A percentile compares a stretch with the other conserved stretches of the same genome.
These are phyloP conservation scores for Keqinozyma sinolaborantium DNA, from an alignment of 1,139 yeast genomes.

Conservation along the genomic window DNA sequence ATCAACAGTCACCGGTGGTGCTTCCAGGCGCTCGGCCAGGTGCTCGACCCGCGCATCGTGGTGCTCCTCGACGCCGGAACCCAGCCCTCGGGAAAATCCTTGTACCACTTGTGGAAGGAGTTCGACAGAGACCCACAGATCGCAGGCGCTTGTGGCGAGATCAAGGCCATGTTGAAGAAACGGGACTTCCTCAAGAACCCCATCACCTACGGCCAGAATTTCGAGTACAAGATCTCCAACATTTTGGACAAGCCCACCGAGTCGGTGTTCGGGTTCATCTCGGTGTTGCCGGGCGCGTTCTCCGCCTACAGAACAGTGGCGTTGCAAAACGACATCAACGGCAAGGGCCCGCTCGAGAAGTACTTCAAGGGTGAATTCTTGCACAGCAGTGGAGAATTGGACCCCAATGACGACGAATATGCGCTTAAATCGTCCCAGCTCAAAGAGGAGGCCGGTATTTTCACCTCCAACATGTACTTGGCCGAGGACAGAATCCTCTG, in stretches of 20 bases:
- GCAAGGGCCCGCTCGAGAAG: conserved; percentile 45
- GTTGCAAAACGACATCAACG: conserved; percentile 39
- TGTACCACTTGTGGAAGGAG: conserved; percentile 48
- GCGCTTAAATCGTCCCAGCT: conserved; percentile 35
- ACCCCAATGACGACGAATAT: conserved; percentile 45
- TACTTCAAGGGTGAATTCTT: conserved; percentile 49
- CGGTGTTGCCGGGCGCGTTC: conserved; percentile 47
- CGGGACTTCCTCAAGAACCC: conserved; percentile 44
- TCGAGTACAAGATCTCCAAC: conserved; percentile 45
- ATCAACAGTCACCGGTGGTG: conserved; percentile 52
- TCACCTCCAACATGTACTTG: conserved; percentile 48
- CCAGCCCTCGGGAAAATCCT: conserved; percentile 43
- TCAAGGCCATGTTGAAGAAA: conserved; percentile 39
- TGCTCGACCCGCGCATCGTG: conserved; percentile 41
- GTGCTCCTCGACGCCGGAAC: conserved; percentile 47
- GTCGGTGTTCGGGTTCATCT: conserved; percentile 43
- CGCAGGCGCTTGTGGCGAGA: conserved; percentile 52
- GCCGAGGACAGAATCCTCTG: conserved; percentile 51
- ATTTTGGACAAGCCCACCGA: conserved; percentile 47
- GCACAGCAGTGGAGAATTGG: conserved; percentile 43
- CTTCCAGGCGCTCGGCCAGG: conserved; percentile 46
- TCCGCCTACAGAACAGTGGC: conserved; percentile 43
- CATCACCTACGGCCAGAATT: conserved; percentile 45
- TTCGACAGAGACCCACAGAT: conserved; percentile 46
- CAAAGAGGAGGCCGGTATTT: conserved; percentile 47